Percentiles rank a stretch among this genome's conserved stretches.
phyloP scores from a whole-genome alignment of 441 rosid genomes.

The Breynia disticha region DNA sequence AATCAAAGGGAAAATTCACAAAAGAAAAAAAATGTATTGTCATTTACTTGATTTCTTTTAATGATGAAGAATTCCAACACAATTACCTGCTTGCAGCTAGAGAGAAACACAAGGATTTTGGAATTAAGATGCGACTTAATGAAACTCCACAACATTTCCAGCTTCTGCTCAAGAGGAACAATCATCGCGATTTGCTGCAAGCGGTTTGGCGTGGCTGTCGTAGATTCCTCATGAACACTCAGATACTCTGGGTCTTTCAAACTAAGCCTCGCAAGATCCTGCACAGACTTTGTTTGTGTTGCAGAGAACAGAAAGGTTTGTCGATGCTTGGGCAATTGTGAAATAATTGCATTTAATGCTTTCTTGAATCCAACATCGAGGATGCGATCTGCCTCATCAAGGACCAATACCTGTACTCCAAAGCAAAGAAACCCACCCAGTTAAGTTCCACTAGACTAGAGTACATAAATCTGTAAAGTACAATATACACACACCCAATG shows the following conservation, averaged over 20 bases:
- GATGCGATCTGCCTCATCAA: conserved; percentile 96
- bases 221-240: conserved; percentile 78
- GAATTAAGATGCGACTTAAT: conserved; percentile 68
- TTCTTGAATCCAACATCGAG: conserved; percentile 88
- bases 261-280: conserved; percentile 96
- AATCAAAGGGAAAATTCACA: no score
- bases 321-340: conserved; percentile 73
- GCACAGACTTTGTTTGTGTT: conserved; percentile 85
- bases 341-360: conserved; percentile 67
- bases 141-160: conserved; percentile 92
- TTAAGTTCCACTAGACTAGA: conserved; percentile 17
- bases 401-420: conserved; percentile 71
- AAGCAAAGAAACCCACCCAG: conserved; percentile 25
- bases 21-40: no score
- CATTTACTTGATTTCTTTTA: not conserved
- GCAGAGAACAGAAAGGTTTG: conserved; percentile 95
- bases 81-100: conserved; percentile 85
- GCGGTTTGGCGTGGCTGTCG: conserved; percentile 68
- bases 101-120: conserved; percentile 78
- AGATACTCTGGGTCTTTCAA: conserved; percentile 90
- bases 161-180: conserved; percentile 82
- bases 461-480: no score
- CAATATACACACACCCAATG: no score
- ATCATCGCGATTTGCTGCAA: conserved; percentile 74
- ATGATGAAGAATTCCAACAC: not conserved